A percentile compares a stretch with the other conserved stretches of the same genome.
phyloP scores from a whole-genome alignment of 2,329 filamentous ascomycete genomes.

The Canariomyces notabilis region DNA sequence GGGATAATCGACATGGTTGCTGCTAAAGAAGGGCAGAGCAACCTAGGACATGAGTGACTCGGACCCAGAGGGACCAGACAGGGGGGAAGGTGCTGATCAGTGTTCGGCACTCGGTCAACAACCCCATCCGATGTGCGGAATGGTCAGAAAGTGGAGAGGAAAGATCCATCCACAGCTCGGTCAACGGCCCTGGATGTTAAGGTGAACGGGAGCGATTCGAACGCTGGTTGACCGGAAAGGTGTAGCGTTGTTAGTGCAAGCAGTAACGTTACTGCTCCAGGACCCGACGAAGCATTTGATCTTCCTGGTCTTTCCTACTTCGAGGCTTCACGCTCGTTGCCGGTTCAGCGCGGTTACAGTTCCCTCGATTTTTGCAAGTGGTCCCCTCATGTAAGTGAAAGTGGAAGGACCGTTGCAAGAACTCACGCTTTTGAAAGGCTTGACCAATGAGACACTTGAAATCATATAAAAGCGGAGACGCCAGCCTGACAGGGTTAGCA shows the following conservation, averaged over 20 bases:
- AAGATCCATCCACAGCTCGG: conserved; percentile 10
- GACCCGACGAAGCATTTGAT: neutral
- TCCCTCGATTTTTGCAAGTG: too few species aligned
- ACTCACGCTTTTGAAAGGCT: conserved; percentile 6
- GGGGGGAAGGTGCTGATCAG: conserved; percentile 6
- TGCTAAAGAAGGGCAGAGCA: conserved; percentile 13
- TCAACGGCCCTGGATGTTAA: neutral
- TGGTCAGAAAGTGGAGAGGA: conserved; percentile 1
- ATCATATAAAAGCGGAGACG: neutral
- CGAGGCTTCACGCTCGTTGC: too few species aligned
- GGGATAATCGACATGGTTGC: conserved; percentile 1
- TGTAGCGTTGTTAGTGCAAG: neutral
- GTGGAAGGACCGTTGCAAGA: conserved; percentile 12
- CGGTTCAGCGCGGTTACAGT: too few species aligned
- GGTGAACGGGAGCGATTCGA: conserved; percentile 8
- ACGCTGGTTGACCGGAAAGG: neutral
- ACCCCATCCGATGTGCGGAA: neutral
- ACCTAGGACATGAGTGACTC: conserved; percentile 1
- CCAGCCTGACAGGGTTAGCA: neutral
- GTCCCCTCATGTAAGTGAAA: neutral
- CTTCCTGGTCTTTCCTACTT: neutral
- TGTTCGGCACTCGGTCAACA: conserved; percentile 3
- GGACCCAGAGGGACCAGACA: conserved; percentile 1
- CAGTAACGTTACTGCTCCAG: neutral
- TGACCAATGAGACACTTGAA: conserved; percentile 8